Evolutionary conservation across 2,329 filamentous ascomycete species (phyloP).

Genomic region (Exophiala oligosperma): DNA sequence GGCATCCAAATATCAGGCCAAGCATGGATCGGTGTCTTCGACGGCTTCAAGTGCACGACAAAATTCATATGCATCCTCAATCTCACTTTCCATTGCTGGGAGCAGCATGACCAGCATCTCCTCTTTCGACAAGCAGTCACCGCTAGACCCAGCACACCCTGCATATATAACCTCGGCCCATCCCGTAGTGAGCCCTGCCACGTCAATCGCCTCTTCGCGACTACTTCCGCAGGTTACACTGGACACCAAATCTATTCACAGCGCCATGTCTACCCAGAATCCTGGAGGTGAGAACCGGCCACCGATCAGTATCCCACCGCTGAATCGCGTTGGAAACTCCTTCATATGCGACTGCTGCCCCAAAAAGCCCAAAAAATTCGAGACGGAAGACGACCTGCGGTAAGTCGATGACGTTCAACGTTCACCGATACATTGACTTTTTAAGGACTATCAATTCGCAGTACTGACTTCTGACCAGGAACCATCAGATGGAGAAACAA

Average conservation of each 20-base stretch:
- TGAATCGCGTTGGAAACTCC: slow-evolving; percentile 54
- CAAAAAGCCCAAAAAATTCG: slow-evolving; percentile 96
- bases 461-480: slow-evolving; percentile 49
- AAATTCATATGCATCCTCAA: slow-evolving; percentile 63
- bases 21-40: slow-evolving; percentile 65
- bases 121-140: slow-evolving; percentile 62
- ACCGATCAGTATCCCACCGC: slow-evolving; percentile 21
- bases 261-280: slow-evolving; percentile 36
- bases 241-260: slow-evolving; percentile 41
- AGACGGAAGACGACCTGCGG: slow-evolving; percentile 79
- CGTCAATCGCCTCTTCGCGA: slow-evolving; percentile 35
- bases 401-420: slow-evolving; percentile 50
- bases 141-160: slow-evolving; percentile 58
- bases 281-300: not conserved
- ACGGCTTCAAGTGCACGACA: slow-evolving; percentile 62
- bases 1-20: slow-evolving; percentile 54
- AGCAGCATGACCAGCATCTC: slow-evolving; percentile 67
- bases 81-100: slow-evolving; percentile 57
- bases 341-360: slow-evolving; percentile 92
- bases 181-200: slow-evolving; percentile 39
- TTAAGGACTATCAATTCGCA: not conserved
- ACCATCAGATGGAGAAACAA: slow-evolving; percentile 92
- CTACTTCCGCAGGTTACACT: slow-evolving; percentile 33
- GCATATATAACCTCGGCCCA: slow-evolving; percentile 51
- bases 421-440: not conserved